Evolutionary conservation across 352 stramenopile species (phyloP).

Genomic region (Globisporangium irregulare): DNA sequence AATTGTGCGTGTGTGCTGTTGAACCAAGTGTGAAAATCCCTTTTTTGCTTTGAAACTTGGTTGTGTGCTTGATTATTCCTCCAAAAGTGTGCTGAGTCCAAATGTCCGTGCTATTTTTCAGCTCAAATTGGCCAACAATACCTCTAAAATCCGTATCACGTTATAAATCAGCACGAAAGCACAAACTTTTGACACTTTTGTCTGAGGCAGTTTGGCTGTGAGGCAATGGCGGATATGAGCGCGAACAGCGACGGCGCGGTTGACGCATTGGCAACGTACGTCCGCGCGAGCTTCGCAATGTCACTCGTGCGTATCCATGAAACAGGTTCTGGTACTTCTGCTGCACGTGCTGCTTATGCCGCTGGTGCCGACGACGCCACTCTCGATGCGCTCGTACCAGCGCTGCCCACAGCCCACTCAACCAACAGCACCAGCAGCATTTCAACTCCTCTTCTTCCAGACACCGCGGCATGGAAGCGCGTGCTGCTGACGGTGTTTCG

Average conservation of each 20-base stretch:
- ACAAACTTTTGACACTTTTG: neutral
- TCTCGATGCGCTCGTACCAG: slow-evolving; percentile 1
- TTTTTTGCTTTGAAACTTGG: neutral
- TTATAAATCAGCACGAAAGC: neutral
- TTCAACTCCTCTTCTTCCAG: slow-evolving; percentile 1
- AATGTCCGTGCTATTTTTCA: neutral
- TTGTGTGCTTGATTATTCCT: neutral
- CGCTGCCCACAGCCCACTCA: neutral
- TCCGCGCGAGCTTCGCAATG: neutral
- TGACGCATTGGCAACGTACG: neutral
- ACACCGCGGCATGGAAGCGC: slow-evolving; percentile 10
- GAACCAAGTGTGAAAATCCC: neutral
- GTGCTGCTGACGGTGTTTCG: slow-evolving; percentile 26
- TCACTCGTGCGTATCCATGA: neutral
- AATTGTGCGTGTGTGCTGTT: neutral
- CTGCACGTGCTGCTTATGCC: neutral
- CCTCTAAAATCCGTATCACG: neutral
- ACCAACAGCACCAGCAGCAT: neutral
- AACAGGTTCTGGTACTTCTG: neutral
- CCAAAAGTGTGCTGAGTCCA: neutral
- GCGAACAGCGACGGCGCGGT: slow-evolving; percentile 3
- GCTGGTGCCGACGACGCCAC: neutral
- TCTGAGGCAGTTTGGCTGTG: neutral
- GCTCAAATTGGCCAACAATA: neutral
- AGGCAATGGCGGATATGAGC: neutral